Base-by-base conservation (phyloP, 257 asterid genomes). In the Ilex aquifolium region DNA sequence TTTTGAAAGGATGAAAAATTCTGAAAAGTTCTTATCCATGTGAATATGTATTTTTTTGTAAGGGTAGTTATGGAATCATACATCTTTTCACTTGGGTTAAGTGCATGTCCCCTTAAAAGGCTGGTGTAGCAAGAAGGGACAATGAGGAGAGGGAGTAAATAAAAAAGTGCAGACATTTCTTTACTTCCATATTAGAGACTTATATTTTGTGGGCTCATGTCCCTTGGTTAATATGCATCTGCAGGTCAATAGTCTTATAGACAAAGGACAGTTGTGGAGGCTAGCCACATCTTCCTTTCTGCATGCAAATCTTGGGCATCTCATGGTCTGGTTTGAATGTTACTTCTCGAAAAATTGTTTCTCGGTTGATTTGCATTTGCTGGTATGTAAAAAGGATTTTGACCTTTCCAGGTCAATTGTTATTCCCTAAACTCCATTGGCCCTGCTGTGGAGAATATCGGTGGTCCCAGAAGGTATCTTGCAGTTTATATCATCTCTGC, bases 191-290 rank as follows among this genome's bases (percentile, higher is more conserved):
- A 14, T 46, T 56, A 44, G 51, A 71, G 31, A 61, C 59, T 65
- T 57, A 13, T 36, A 40, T 61, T 42, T 31, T 54, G 42, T 50
- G n/a, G 32, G 59, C 60, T 68, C 57, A 32, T 27, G 0, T 56
- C 57, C 27, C n/a, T 48, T 42, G 31, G n/a, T 30, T 32, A 32
- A 46, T 63, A 21, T 78, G 59, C 61, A 14, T 49, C 42, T 72
- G 81, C 85, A 91, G 98, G 72, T 91, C 65, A 91, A 91, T 74
- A 77, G 95, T 68, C 87, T 88, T 44, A 88, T 91, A 65, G 77
- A 83, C 65, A 52, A 85, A 83, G 98, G 98, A 66, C 87, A 91
- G 76, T 57, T 84, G 63, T 88, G 98, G 95, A 88, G 98, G 84
- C 91, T 91, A 40, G 83, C 70, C 54, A 88, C 95, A 53, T 84